phyloP scores from a whole-genome alignment of 169 alveolate genomes.

The Perkinsus olseni region DNA sequence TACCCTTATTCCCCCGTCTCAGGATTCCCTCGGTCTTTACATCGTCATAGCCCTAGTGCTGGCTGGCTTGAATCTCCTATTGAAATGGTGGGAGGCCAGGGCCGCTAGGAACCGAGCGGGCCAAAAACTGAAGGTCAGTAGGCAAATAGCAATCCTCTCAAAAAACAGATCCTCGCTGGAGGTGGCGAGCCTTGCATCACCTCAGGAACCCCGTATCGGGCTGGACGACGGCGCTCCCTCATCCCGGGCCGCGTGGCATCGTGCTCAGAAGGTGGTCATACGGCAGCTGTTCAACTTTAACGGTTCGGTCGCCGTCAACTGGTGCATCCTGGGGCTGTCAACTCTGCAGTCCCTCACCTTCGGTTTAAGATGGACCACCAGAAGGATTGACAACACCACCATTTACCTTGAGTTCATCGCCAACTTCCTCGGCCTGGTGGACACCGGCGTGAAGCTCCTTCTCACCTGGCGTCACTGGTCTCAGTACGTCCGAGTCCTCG shows the following conservation, averaged over 20 bases:
- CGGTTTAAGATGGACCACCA: not conserved
- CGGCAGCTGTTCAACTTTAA: not conserved
- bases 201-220: not conserved
- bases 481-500: not conserved
- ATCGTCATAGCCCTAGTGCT: not conserved
- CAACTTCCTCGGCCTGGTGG: not conserved
- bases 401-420: not conserved
- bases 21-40: not conserved
- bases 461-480: not conserved
- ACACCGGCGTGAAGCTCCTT: not conserved
- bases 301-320: not conserved
- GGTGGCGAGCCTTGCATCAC: too few species aligned
- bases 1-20: not conserved
- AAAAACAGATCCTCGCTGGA: not conserved
- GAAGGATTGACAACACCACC: not conserved
- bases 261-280: not conserved
- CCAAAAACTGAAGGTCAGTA: not conserved
- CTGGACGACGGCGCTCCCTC: not conserved
- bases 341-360: not conserved
- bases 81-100: not conserved
- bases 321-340: not conserved
- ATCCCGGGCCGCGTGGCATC: not conserved
- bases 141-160: not conserved
- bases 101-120: not conserved
- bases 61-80: not conserved